Conservation (phyloP, 164 flowering plant genomes). For the Sedum album region DNA sequence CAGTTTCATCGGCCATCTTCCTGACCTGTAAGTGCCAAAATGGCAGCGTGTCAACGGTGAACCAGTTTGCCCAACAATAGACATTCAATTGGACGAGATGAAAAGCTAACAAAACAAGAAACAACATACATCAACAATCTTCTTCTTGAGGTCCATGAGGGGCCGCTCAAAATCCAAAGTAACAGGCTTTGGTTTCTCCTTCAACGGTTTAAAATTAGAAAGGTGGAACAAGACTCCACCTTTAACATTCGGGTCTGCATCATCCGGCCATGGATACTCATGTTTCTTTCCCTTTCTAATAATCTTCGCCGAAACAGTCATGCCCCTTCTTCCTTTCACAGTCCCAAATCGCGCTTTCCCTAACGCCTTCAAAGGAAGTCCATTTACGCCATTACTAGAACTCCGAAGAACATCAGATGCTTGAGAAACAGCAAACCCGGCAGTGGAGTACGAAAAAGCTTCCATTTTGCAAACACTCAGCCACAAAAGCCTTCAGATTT, state of each 20-base stretch:
- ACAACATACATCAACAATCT: conserved; percentile 57
- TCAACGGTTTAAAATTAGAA: conserved; percentile 78
- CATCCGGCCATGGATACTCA: conserved; percentile 74
- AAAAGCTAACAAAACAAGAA: background rate
- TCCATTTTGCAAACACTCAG: background rate
- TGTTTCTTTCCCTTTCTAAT: conserved; percentile 63
- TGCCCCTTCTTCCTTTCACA: conserved; percentile 15
- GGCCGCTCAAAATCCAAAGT: conserved; percentile 87
- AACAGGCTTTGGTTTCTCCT: conserved; percentile 76
- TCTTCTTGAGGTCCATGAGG: conserved; percentile 63
- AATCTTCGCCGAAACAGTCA: conserved; percentile 15
- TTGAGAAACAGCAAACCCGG: background rate
- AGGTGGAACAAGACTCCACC: conserved; percentile 65
- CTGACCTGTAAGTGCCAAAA: conserved; percentile 38
- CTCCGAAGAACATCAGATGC: conserved; percentile 2
- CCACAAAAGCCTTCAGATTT: background rate
- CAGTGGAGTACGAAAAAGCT: conserved; percentile 1
- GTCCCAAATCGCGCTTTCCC: background rate
- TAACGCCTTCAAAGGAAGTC: conserved; percentile 8
- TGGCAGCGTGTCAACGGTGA: background rate
- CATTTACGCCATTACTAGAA: background rate
- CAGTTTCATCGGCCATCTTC: conserved; percentile 89
- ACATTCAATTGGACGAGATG: background rate
- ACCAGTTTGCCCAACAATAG: conserved; percentile 1
- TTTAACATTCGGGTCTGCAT: conserved; percentile 70